Evolutionary conservation across 148 eudicot genomes (phyloP).

Genomic region (Suaeda aralocaspica): DNA sequence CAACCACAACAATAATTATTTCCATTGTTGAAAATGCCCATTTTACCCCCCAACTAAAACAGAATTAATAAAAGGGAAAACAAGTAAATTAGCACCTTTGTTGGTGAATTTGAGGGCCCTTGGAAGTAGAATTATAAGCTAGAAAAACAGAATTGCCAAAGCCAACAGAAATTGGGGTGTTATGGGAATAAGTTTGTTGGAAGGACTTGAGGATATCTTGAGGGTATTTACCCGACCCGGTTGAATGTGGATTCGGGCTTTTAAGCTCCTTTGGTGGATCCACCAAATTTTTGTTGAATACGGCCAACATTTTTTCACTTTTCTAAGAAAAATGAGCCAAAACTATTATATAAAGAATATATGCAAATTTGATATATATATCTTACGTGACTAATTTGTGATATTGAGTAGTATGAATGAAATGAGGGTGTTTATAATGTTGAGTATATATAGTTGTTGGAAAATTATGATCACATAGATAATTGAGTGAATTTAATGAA

Average conservation of each 20-base stretch:
- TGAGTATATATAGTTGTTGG: constrained; percentile 19
- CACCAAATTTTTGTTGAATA: constrained; percentile 71
- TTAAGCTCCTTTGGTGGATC: constrained; percentile 70
- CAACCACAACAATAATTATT: too few relatives aligned
- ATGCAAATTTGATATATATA: too few relatives aligned
- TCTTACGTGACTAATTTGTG: too few relatives aligned
- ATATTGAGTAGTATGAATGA: constrained; percentile 1
- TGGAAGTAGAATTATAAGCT: constrained; percentile 59
- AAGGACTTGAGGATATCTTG: constrained; percentile 57
- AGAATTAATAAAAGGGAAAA: background rate
- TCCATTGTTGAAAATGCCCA: too few relatives aligned
- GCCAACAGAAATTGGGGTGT: constrained; percentile 46
- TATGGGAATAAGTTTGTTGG: constrained; percentile 34
- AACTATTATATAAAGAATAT: background rate
- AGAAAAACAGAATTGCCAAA: constrained; percentile 56
- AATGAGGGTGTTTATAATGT: background rate
- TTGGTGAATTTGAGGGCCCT: constrained; percentile 26
- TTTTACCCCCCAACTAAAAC: too few relatives aligned
- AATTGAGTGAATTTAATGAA: background rate
- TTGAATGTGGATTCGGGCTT: constrained; percentile 44
- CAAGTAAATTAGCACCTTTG: constrained; percentile 6
- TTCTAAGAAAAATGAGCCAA: background rate
- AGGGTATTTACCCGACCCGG: constrained; percentile 35
- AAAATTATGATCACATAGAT: background rate
- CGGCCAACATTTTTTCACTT: constrained; percentile 56